phyloP scores from a whole-genome alignment of 2,329 filamentous ascomycete genomes.

The Trichophyton equinum region DNA sequence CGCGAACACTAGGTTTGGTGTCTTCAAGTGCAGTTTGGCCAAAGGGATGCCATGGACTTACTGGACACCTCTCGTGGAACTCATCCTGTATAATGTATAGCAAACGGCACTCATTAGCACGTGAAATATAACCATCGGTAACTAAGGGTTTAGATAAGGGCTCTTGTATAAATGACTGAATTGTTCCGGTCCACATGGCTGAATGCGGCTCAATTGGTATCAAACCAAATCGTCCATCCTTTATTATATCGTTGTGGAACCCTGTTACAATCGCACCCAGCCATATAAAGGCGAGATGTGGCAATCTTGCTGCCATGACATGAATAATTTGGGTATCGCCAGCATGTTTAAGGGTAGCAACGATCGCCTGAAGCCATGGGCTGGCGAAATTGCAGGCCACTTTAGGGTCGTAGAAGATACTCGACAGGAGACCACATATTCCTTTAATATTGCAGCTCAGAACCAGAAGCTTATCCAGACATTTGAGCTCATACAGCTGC shows the following conservation, averaged over 20 bases:
- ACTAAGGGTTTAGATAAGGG: neutral
- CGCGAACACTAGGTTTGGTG: neutral
- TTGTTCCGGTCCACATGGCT: neutral
- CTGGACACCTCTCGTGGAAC: neutral
- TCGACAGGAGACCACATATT: neutral
- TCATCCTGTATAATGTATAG: neutral
- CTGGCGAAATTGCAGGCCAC: neutral
- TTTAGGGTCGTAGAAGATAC: neutral
- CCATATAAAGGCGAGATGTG: neutral
- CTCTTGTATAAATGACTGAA: neutral
- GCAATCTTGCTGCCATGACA: neutral
- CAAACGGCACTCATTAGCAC: neutral
- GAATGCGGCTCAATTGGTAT: neutral
- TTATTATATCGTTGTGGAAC: neutral
- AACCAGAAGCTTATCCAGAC: neutral
- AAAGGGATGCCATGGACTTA: neutral
- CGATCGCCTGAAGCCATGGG: neutral
- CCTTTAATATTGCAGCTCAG: neutral
- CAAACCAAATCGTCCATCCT: neutral
- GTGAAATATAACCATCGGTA: neutral
- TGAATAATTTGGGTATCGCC: neutral
- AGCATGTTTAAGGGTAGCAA: neutral
- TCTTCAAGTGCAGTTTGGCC: neutral
- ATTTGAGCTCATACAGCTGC: neutral
- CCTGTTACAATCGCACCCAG: neutral